Evolutionary conservation across 116 monocot species (phyloP).

Genomic region (Dioscorea cayenensis): DNA sequence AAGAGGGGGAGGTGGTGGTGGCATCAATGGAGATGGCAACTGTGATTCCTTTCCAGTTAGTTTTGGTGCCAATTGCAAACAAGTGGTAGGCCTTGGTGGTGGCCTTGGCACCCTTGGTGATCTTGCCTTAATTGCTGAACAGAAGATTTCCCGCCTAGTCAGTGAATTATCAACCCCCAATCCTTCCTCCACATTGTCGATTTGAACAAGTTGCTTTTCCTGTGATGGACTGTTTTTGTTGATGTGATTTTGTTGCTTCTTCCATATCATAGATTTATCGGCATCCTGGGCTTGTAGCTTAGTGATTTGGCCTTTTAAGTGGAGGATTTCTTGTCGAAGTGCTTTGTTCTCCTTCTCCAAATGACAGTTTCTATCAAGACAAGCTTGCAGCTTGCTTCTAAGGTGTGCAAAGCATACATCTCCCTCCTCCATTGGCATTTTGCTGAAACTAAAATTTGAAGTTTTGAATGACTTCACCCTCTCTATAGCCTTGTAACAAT

Average conservation of each 20-base stretch:
- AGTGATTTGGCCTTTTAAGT: constrained; percentile 18
- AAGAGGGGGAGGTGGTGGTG: constrained; percentile 42
- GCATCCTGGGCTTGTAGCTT: constrained; percentile 18
- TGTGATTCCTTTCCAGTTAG: constrained; percentile 2
- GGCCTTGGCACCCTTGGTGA: constrained; percentile 45
- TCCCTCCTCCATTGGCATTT: constrained; percentile 22
- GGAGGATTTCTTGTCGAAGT: constrained; percentile 31
- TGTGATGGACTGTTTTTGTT: constrained; percentile 9
- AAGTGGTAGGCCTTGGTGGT: constrained; percentile 24
- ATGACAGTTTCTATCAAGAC: constrained; percentile 22
- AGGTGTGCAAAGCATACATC: constrained; percentile 14
- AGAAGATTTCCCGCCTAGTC: constrained; percentile 4
- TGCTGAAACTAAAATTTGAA: not conserved
- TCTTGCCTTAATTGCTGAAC: constrained; percentile 3
- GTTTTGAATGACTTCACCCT: not conserved
- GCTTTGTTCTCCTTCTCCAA: constrained; percentile 50
- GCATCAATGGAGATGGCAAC: not conserved
- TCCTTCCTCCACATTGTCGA: not conserved
- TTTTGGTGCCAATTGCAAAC: not conserved
- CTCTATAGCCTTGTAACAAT: constrained; percentile 1
- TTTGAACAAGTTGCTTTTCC: constrained; percentile 24
- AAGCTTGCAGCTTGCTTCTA: constrained; percentile 21
- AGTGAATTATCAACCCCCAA: not conserved
- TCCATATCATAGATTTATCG: constrained; percentile 20
- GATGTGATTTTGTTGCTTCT: constrained; percentile 22